phyloP scores from a whole-genome alignment of 169 alveolate species.

The Plasmodium vinckei region DNA sequence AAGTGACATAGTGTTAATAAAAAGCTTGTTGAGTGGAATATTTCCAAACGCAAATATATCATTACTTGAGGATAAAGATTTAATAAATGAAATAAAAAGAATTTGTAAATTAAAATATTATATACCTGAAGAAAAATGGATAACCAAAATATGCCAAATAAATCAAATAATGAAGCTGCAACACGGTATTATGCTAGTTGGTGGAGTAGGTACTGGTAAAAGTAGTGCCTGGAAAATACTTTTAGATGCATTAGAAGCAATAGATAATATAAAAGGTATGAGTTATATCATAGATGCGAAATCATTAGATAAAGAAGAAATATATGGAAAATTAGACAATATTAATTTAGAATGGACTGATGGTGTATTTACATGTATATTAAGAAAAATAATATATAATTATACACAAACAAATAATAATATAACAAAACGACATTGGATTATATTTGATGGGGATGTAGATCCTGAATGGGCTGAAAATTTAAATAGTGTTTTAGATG shows the following conservation, averaged over 20 bases:
- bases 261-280: constrained; percentile 94
- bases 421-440: constrained; percentile 94
- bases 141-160: constrained; percentile 93
- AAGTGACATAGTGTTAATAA: constrained; percentile 94
- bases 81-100: constrained; percentile 88
- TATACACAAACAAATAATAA: constrained; percentile 61
- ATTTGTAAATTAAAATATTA: constrained; percentile 89
- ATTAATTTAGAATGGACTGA: constrained; percentile 98
- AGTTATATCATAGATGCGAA: constrained; percentile 95
- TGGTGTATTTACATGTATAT: constrained; percentile 97
- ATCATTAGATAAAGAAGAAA: constrained; percentile 91
- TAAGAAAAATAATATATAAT: constrained; percentile 79
- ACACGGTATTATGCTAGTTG: constrained; percentile 98
- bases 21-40: constrained; percentile 94
- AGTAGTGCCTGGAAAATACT: constrained; percentile 89
- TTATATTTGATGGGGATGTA: constrained; percentile 99
- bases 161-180: constrained; percentile 94
- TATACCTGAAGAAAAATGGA: constrained; percentile 89
- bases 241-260: constrained; percentile 92
- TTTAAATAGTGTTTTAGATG: constrained; percentile 98
- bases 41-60: constrained; percentile 96
- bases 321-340: constrained; percentile 95
- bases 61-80: constrained; percentile 91
- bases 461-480: constrained; percentile 99
- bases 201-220: constrained; percentile 98